Conservation (phyloP, 331 rosid species). For the Malus hybrid region DNA sequence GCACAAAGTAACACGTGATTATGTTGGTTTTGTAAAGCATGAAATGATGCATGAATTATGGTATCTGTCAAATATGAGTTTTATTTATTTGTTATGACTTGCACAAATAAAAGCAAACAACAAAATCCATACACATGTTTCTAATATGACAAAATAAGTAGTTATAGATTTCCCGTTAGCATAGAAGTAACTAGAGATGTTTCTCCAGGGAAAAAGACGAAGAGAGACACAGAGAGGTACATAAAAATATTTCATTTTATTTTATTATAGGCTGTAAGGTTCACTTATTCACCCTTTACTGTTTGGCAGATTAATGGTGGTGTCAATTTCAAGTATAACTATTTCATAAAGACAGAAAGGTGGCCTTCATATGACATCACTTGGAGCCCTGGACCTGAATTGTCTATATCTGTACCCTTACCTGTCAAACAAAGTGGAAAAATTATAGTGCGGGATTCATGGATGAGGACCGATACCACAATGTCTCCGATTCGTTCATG, state of each 20-base stretch:
- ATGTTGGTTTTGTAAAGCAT: not conserved
- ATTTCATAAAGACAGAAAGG: conserved; percentile 62
- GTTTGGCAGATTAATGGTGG: conserved; percentile 59
- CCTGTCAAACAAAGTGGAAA: conserved; percentile 29
- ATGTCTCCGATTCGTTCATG: conserved; percentile 34
- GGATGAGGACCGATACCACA: conserved; percentile 53
- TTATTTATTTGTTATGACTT: not conserved
- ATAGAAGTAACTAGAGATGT: not conserved
- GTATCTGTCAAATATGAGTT: not conserved
- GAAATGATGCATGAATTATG: not conserved
- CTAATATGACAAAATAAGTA: not conserved
- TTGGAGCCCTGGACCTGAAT: conserved; percentile 86
- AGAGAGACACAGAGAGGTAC: not conserved
- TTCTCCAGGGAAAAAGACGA: not conserved
- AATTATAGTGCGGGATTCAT: conserved; percentile 64
- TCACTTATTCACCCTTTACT: conserved; percentile 10
- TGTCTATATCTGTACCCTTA: conserved; percentile 63
- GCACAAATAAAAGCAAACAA: not conserved
- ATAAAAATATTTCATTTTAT: not conserved
- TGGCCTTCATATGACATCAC: conserved; percentile 46
- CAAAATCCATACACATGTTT: not conserved
- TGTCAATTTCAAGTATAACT: conserved; percentile 71
- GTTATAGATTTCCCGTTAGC: not conserved
- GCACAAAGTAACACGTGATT: not conserved
- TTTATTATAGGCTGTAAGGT: not conserved